Percentiles rank a stretch among this genome's conserved stretches.
These are phyloP conservation scores for Ananas comosus DNA, from an alignment of 176 grass and related monocot species.

Conservation along the genomic window DNA sequence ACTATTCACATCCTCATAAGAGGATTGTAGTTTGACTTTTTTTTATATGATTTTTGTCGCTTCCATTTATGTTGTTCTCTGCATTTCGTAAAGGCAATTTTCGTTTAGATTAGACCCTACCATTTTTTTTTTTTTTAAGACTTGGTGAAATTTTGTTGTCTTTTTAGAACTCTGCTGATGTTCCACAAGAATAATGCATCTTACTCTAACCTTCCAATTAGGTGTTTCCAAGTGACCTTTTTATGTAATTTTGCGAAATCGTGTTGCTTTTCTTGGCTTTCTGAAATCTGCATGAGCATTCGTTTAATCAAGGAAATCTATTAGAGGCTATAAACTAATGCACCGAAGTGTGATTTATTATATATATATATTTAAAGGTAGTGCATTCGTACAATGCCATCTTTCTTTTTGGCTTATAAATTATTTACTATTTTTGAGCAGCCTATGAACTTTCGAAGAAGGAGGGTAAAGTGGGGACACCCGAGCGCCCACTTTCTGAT, in stretches of 20 bases:
- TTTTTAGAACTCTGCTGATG: no score
- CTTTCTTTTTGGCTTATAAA: neutral
- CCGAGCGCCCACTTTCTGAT: slow-evolving; percentile 91
- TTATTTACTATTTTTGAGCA: slow-evolving; percentile 14
- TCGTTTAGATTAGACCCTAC: neutral
- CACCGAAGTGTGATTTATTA: no score
- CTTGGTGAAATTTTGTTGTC: neutral
- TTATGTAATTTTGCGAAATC: no score
- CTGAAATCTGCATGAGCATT: no score
- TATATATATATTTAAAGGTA: no score
- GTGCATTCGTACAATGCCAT: neutral
- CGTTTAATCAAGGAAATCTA: no score
- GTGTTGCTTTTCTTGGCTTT: no score
- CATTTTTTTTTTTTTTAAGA: neutral
- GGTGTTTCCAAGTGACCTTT: no score
- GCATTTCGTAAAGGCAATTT: neutral
- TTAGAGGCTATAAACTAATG: no score
- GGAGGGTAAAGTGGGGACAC: slow-evolving; percentile 97
- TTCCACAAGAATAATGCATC: no score
- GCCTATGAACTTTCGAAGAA: slow-evolving; percentile 99
- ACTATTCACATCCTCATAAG: no score
- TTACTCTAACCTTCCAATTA: no score
- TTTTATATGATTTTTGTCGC: neutral
- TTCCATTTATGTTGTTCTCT: neutral
- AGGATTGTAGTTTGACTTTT: neutral